Percentiles rank a stretch among this genome's conserved stretches.
Conservation (phyloP, 2,329 filamentous ascomycete genomes). For the Trichophyton benhamiae region DNA sequence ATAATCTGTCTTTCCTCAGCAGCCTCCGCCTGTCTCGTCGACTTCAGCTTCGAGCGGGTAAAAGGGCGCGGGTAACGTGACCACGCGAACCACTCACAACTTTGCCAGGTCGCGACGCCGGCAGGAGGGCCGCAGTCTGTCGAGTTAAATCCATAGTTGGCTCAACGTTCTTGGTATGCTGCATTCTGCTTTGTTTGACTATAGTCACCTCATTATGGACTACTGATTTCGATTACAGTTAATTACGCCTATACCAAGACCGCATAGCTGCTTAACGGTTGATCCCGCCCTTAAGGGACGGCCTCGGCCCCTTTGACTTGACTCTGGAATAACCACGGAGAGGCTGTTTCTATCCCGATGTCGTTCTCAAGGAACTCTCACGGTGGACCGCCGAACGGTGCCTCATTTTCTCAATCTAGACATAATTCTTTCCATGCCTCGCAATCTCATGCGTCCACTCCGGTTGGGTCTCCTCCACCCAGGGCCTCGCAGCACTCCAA, state of each 20-base stretch:
- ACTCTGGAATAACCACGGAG: constrained; percentile 19
- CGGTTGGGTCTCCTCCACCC: constrained; percentile 34
- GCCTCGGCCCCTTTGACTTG: constrained; percentile 13
- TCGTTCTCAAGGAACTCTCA: constrained; percentile 29
- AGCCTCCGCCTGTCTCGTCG: not conserved
- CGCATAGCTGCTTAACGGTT: not conserved
- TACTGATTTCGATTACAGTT: not conserved
- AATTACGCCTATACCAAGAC: not conserved
- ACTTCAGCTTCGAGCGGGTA: not conserved
- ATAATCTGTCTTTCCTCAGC: constrained; percentile 9
- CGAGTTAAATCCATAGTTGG: not conserved
- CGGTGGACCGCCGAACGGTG: constrained; percentile 27
- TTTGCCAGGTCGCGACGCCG: constrained; percentile 4
- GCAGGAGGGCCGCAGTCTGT: not conserved
- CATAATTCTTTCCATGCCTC: constrained; percentile 33
- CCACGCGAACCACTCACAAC: constrained; percentile 10
- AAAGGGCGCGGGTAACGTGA: constrained; percentile 12
- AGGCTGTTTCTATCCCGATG: constrained; percentile 18
- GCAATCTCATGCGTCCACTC: constrained; percentile 35
- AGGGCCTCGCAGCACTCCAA: constrained; percentile 32
- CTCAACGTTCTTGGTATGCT: not conserved
- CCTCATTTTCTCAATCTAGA: constrained; percentile 29
- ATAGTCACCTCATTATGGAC: constrained; percentile 13
- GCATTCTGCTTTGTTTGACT: not conserved
- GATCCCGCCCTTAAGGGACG: not conserved